Base-by-base conservation (phyloP, 371 early-diverging fungal species). In the Syncephalastrum monosporum region DNA sequence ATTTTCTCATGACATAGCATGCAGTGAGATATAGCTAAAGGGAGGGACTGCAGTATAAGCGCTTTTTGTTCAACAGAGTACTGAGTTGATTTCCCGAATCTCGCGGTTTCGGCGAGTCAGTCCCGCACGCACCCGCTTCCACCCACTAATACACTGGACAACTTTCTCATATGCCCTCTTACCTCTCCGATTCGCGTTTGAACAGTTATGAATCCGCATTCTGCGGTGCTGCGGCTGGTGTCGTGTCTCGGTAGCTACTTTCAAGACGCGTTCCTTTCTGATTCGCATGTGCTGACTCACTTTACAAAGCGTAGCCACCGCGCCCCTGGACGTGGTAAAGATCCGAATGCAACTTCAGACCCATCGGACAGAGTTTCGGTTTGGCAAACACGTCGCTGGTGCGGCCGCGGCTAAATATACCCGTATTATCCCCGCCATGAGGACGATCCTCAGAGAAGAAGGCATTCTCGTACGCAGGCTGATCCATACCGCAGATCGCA, bases 271-370 rank as follows among this genome's bases (percentile, higher is more conserved):
- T 33, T 10, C 12, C 38, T 33, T 33, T 33, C 10, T 33, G 38
- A 33, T 33, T 12, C 1, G 10, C 2, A 2, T 33, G 10, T 33
- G 38, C 38, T 33, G 38, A 33, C 54, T 44, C 44, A 41, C 16
- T 41, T 42, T 0, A n/a, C 14, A 13, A 12, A 54, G 42, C 43
- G 19, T 44, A 17, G 44, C 54, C 4, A 88, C 93, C 33, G 87
- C 95, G 5, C 97, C 96, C 7, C 67, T 97, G 8, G 97, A 97
- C 55, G 96, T 97, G 2, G 83, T 96, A 62, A 97, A 97, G 70
- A 95, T 93, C 56, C 82, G 93, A 10, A 74, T 91, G 64, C 89
- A 92, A 73, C 79, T 91, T 54, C 77, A 79, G 53, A 67, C 72
- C 2, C 75, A 69, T 55, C 51, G 65, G 24, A 67, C 65, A 3